Conservation (phyloP, 1,139 yeast genomes). For the Lodderomyces margitis region DNA sequence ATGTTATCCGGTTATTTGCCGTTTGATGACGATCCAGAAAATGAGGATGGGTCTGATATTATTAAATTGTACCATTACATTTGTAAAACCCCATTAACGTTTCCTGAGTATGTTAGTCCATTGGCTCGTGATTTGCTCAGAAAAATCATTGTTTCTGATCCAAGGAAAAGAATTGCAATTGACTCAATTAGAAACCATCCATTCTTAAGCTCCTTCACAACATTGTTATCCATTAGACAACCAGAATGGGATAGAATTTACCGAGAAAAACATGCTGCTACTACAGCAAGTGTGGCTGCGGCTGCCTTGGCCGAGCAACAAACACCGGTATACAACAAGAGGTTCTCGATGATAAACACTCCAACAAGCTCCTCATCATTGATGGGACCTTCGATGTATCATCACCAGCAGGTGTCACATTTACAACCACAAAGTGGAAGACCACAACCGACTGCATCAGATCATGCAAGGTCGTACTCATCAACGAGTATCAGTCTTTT, state of each 20-base stretch:
- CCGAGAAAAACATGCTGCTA: slow-evolving; percentile 25
- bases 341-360: slow-evolving; percentile 48
- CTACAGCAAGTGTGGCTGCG: slow-evolving; percentile 10
- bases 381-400: slow-evolving; percentile 17
- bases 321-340: slow-evolving; percentile 24
- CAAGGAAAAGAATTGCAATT: slow-evolving; percentile 70
- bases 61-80: slow-evolving; percentile 88
- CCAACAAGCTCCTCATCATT: slow-evolving; percentile 39
- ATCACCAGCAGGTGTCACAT: slow-evolving; percentile 9
- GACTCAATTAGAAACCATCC: slow-evolving; percentile 75
- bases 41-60: slow-evolving; percentile 95
- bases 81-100: slow-evolving; percentile 85
- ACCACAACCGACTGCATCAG: slow-evolving; percentile 11
- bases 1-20: slow-evolving; percentile 98
- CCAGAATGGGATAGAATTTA: slow-evolving; percentile 81
- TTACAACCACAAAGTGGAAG: slow-evolving; percentile 6
- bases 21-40: slow-evolving; percentile 94
- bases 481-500: slow-evolving; percentile 39
- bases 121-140: slow-evolving; percentile 88
- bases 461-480: slow-evolving; percentile 44
- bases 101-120: slow-evolving; percentile 92
- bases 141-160: slow-evolving; percentile 82
- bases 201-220: slow-evolving; percentile 82
- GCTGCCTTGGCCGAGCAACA: slow-evolving; percentile 10
- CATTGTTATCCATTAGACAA: slow-evolving; percentile 80